Evolutionary conservation across 2,329 filamentous ascomycete genomes (phyloP).

Genomic region (Alternaria longipes): DNA sequence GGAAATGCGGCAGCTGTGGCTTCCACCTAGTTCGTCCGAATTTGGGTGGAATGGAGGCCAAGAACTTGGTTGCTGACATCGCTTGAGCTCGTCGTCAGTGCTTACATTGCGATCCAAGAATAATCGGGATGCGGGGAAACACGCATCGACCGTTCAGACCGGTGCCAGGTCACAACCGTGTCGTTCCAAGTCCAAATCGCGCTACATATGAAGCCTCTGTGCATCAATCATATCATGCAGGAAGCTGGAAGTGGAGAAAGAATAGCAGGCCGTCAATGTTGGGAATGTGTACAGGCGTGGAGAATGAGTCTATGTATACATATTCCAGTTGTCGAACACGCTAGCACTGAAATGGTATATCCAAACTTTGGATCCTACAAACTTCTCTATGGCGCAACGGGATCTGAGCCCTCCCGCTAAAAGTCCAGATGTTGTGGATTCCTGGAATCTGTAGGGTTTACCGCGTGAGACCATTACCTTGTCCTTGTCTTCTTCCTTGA

Average conservation of each 20-base stretch:
- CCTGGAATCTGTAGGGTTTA: no score
- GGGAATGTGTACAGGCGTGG: no score
- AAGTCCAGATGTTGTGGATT: no score
- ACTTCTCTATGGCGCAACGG: no score
- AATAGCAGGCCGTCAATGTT: constrained; percentile 35
- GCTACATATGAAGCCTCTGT: accelerated
- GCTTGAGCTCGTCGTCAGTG: not conserved
- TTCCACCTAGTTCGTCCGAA: not conserved
- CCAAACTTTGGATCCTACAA: no score
- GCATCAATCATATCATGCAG: not conserved
- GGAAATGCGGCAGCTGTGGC: not conserved
- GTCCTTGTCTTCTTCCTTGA: no score
- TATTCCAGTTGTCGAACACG: no score
- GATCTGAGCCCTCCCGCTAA: no score
- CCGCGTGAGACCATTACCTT: no score
- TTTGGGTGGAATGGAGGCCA: not conserved
- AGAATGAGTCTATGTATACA: no score
- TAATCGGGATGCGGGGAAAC: not conserved
- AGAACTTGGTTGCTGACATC: not conserved
- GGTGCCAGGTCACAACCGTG: not conserved
- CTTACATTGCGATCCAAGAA: not conserved
- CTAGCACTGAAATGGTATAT: no score
- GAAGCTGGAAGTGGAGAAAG: not conserved
- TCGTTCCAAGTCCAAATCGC: no score
- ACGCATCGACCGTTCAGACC: not conserved